These are phyloP conservation scores for Aureobasidium mangrovei DNA, from an alignment of 2,329 filamentous ascomycete genomes.

Conservation along the genomic window DNA sequence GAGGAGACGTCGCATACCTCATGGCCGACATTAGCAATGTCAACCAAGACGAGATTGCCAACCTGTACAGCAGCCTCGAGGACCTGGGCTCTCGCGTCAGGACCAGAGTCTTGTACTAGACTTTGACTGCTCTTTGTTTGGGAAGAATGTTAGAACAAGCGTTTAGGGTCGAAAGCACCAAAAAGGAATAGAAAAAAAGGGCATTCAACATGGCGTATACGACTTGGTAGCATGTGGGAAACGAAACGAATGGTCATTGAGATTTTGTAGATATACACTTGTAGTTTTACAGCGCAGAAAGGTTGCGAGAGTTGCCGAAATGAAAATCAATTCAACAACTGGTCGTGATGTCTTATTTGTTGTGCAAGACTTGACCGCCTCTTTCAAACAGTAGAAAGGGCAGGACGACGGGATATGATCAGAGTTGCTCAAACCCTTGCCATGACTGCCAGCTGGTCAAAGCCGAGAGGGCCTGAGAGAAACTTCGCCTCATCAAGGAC, in stretches of 20 bases:
- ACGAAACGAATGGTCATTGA: neutral
- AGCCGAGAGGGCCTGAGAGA: too few species aligned
- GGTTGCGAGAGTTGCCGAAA: neutral
- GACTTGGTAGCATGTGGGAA: constrained; percentile 7
- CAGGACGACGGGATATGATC: neutral
- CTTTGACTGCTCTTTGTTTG: neutral
- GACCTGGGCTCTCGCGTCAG: constrained; percentile 47
- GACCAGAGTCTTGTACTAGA: constrained; percentile 40
- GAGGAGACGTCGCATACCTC: constrained; percentile 86
- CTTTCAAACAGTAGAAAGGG: neutral
- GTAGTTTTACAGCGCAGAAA: neutral
- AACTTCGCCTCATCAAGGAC: too few species aligned
- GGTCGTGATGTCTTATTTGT: too few species aligned
- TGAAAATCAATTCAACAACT: neutral
- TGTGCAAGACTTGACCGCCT: neutral
- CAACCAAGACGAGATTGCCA: constrained; percentile 69
- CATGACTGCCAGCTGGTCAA: neutral
- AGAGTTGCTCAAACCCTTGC: neutral
- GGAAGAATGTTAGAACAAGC: neutral
- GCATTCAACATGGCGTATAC: constrained; percentile 14
- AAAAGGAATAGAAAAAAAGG: neutral
- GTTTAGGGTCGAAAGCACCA: neutral
- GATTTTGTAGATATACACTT: neutral
- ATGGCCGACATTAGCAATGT: constrained; percentile 97
- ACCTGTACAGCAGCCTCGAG: constrained; percentile 76